Base-by-base conservation (phyloP, 345 rosid species). In the Stellera chamaejasme region DNA sequence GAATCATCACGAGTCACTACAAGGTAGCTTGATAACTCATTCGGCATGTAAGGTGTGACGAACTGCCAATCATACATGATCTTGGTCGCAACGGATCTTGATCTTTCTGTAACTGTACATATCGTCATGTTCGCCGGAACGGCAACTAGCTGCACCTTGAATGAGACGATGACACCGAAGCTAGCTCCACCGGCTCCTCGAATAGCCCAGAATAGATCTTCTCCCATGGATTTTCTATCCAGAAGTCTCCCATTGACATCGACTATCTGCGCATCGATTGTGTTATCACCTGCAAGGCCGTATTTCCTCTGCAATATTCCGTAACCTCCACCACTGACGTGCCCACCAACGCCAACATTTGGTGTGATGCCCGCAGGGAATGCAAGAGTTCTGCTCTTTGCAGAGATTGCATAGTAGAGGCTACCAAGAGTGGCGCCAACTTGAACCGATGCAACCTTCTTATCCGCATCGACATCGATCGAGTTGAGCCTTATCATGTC, bases 161-260 rank as follows among this genome's bases (percentile, higher is more conserved):
- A 53, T 0, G 45, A 15, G 0, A 36, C 13, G 2, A 53, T 15
- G 45, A 53, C 42, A 5, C 56, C 56, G 3, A 53, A 53, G 11
- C 56, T 53, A 13, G 56, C 42, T 10, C 45, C 56, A 10, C 45
- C 56, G 5, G 43, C 56, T 14, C 56, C 56, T 39, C 56, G 45
- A 11, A 53, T 36, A 8, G 56, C 56, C 56, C 56, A 53, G 10
- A 53, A 53, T 25, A 53, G 26, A 14, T 53, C 56, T 53, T 36
- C 56, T 1, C 56, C 45, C 56, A 53, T 53, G 16, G 56, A 53
- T 5, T 53, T 36, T 53, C 56, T 36, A n/a, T 53, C 23, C 10
- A 53, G 56, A n/a, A 53, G 5, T 53, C 43, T 39, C 4, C 56
- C 56, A 32, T 36, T 0, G 2, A 36, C 45, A 53, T 53, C 56